A percentile compares a stretch with the other conserved stretches of the same genome.
phyloP scores from a whole-genome alignment of 1,139 yeast genomes.

The Zygoascus sp. region DNA sequence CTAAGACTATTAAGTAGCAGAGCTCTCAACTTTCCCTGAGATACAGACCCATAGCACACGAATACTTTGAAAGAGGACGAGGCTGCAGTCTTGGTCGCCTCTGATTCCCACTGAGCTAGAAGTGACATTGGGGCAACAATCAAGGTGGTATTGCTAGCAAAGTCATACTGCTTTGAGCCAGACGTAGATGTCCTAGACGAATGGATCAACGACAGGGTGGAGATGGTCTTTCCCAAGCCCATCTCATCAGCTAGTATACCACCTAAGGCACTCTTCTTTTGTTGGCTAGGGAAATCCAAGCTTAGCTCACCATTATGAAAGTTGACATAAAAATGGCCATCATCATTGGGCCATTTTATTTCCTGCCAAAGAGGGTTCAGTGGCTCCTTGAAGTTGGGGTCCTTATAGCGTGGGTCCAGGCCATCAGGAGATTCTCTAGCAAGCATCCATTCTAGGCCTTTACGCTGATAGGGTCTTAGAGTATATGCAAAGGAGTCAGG shows the following conservation, averaged over 20 bases:
- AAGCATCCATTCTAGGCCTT: constrained; percentile 81
- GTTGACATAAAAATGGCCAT: constrained; percentile 63
- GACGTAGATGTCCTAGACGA: constrained; percentile 30
- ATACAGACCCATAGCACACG: constrained; percentile 69
- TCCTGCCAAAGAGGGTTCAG: constrained; percentile 87
- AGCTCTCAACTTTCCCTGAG: constrained; percentile 39
- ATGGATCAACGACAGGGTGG: constrained; percentile 69
- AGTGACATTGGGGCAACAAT: constrained; percentile 90
- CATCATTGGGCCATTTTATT: constrained; percentile 59
- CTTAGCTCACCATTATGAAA: constrained; percentile 80
- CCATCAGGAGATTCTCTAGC: constrained; percentile 40
- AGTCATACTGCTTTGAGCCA: constrained; percentile 26
- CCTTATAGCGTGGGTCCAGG: constrained; percentile 29
- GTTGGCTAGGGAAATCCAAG: constrained; percentile 50
- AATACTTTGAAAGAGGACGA: constrained; percentile 29
- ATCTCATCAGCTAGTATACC: constrained; percentile 96
- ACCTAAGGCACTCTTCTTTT: constrained; percentile 55
- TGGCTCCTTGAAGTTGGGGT: constrained; percentile 37
- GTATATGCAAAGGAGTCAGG: constrained; percentile 54
- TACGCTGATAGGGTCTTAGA: constrained; percentile 69
- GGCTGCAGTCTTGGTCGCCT: constrained; percentile 51
- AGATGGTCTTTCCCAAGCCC: constrained; percentile 94
- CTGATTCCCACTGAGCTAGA: constrained; percentile 85
- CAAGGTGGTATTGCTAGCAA: constrained; percentile 70
- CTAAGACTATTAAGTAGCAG: constrained; percentile 39